Evolutionary conservation across 2,329 filamentous ascomycete species (phyloP).

Genomic region (Xylaria sp.): DNA sequence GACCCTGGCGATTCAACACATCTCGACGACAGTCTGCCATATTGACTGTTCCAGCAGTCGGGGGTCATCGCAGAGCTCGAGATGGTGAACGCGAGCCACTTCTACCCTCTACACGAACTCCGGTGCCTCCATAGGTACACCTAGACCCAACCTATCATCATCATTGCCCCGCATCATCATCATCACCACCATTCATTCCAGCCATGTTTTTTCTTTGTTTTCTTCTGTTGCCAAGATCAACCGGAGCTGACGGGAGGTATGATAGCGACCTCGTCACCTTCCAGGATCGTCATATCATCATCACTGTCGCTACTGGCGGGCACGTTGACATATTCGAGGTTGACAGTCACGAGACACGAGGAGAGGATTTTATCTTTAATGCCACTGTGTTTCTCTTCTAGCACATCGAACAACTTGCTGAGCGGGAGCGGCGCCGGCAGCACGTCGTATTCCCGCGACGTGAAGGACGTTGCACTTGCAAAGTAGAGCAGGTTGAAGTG

Average conservation of each 20-base stretch:
- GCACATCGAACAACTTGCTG: conserved; percentile 55
- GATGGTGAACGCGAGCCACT: conserved; percentile 16
- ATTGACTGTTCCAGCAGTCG: background rate
- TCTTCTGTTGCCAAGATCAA: conserved; percentile 35
- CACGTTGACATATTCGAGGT: conserved; percentile 74
- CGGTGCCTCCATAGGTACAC: background rate
- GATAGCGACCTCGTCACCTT: conserved; percentile 78
- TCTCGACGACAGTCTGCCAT: background rate
- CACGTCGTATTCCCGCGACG: conserved; percentile 59
- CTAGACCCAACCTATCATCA: background rate
- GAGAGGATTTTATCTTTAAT: conserved; percentile 63
- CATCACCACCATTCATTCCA: background rate
- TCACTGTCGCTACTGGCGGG: conserved; percentile 39
- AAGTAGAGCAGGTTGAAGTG: conserved; percentile 81
- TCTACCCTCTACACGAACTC: conserved; percentile 1
- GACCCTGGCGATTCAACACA: conserved; percentile 22
- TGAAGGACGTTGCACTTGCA: conserved; percentile 66
- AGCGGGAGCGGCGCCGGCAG: conserved; percentile 62
- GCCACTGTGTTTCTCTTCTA: conserved; percentile 66
- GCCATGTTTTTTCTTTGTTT: background rate
- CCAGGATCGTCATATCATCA: conserved; percentile 49
- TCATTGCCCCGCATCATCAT: background rate
- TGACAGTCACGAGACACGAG: conserved; percentile 72
- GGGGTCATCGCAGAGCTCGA: background rate
- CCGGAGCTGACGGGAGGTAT: conserved; percentile 87